These are phyloP conservation scores for Penicillium sp. DNA, from an alignment of 2,329 filamentous ascomycete genomes.

Conservation along the genomic window DNA sequence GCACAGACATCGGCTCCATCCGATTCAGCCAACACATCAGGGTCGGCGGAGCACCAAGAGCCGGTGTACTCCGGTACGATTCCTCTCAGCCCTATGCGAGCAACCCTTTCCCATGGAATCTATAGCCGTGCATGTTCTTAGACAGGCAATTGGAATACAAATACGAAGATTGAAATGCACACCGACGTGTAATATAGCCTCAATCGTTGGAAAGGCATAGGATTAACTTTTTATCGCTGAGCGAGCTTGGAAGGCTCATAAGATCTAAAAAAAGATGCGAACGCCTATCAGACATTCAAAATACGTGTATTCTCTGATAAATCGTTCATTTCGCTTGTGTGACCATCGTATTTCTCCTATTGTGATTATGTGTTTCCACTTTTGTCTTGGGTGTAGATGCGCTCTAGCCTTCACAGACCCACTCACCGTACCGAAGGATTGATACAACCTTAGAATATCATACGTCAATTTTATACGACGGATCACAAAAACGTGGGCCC, in stretches of 20 bases:
- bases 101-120: neutral
- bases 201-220: neutral
- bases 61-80: neutral
- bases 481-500: neutral
- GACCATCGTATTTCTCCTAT: neutral
- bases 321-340: neutral
- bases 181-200: neutral
- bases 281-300: neutral
- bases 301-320: neutral
- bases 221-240: neutral
- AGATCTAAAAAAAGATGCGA: neutral
- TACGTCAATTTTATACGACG: neutral
- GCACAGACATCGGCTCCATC: neutral
- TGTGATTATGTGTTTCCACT: neutral
- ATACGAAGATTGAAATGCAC: neutral
- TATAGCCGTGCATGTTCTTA: neutral
- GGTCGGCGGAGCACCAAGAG: neutral
- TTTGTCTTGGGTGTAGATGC: neutral
- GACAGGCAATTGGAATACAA: neutral
- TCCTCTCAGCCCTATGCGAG: neutral
- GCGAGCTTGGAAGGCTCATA: neutral
- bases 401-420: neutral
- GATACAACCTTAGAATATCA: neutral
- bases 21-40: neutral
- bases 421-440: neutral